Conservation (phyloP, 2,329 filamentous ascomycete genomes). For the Delphinella strobiligena region DNA sequence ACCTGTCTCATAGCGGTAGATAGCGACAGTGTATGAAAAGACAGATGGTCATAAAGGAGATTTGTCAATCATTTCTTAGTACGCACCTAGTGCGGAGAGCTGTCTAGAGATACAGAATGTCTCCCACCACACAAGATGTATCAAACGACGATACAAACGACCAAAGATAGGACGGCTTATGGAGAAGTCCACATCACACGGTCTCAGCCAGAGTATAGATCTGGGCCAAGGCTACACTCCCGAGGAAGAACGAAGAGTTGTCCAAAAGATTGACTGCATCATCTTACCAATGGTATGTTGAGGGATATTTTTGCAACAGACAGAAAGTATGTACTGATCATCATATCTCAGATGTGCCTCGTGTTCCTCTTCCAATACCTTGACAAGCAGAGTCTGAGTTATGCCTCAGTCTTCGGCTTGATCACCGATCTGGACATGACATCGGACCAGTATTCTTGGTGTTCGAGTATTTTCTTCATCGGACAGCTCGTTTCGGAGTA, state of each 20-base stretch:
- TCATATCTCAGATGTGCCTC: constrained; percentile 16
- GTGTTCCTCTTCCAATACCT: constrained; percentile 24
- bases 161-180: not conserved
- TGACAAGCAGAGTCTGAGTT: constrained; percentile 39
- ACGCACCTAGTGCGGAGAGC: too few relatives aligned
- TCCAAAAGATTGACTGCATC: not conserved
- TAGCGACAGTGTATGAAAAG: too few relatives aligned
- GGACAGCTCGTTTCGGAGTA: constrained; percentile 37
- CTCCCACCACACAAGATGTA: not conserved
- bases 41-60: too few relatives aligned
- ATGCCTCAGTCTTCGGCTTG: constrained; percentile 37
- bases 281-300: not conserved
- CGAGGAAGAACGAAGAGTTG: not conserved
- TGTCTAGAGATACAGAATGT: too few relatives aligned
- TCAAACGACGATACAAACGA: not conserved
- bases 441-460: constrained; percentile 38
- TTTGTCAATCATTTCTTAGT: too few relatives aligned
- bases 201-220: not conserved
- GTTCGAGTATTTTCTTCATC: constrained; percentile 34
- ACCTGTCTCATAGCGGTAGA: too few relatives aligned
- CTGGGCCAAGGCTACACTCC: not conserved
- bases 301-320: not conserved
- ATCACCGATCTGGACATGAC: constrained; percentile 34
- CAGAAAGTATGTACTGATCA: too few relatives aligned
- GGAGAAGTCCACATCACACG: not conserved